These are phyloP conservation scores for Cerioporus squamosus DNA, from an alignment of 1,284 basidiomycete genomes.

Conservation along the genomic window DNA sequence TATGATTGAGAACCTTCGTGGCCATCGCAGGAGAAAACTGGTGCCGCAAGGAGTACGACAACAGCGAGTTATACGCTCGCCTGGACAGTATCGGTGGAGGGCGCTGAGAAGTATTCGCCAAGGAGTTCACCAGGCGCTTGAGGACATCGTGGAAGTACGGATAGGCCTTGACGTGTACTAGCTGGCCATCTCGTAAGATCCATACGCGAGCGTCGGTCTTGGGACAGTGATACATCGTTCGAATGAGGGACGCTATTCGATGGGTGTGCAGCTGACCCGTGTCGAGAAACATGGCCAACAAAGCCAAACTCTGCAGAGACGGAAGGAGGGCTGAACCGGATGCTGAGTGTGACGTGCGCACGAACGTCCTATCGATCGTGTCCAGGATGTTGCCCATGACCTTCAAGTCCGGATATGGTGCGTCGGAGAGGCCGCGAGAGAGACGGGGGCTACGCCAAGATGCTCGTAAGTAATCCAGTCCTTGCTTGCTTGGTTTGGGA, in stretches of 20 bases:
- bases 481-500: neutral
- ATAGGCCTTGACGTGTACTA: constrained; percentile 48
- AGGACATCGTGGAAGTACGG: constrained; percentile 63
- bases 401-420: constrained; percentile 17
- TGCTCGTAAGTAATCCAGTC: constrained; percentile 8
- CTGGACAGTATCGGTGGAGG: constrained; percentile 42
- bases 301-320: constrained; percentile 61
- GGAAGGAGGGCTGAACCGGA: constrained; percentile 22
- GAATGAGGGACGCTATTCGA: constrained; percentile 50
- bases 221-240: constrained; percentile 54
- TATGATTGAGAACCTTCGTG: constrained; percentile 54
- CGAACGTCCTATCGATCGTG: constrained; percentile 16
- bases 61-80: constrained; percentile 60
- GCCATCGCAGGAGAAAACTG: constrained; percentile 55
- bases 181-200: constrained; percentile 38
- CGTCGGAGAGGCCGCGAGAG: neutral
- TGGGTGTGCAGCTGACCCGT: constrained; percentile 48
- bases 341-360: constrained; percentile 16
- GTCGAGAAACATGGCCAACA: constrained; percentile 57
- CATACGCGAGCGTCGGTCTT: constrained; percentile 49
- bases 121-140: constrained; percentile 43
- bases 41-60: constrained; percentile 68
- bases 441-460: constrained; percentile 3
- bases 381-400: constrained; percentile 23
- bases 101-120: constrained; percentile 13